Base-by-base conservation (phyloP, 1,139 yeast genomes). In the Protomyces arabidopsidicola region DNA sequence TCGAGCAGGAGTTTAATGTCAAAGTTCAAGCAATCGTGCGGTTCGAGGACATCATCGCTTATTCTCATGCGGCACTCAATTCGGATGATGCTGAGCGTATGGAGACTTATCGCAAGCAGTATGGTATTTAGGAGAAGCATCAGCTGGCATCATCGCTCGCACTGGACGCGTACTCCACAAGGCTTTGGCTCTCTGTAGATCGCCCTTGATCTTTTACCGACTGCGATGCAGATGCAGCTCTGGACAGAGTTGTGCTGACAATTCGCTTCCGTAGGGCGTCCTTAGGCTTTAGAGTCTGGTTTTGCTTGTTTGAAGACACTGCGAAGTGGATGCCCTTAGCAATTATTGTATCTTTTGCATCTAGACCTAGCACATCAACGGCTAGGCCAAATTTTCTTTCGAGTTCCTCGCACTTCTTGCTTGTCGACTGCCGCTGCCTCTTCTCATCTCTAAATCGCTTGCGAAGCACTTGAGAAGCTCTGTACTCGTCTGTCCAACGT, bases 1-100 rank as follows among this genome's bases (percentile, higher is more conserved):
- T 93, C 56, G 78, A 88, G 63, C 79, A 84, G 72, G 83, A 81
- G 72, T 87, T 86, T 73, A 81, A 81, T 48, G 88, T 91, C 65
- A 97, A 97, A 2, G 96, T 93, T 27, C 75, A 87, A 66, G 84
- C 89, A 63, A 91, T 93, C 71, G 90, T 91, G 55, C 80, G 84
- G 55, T 81, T 93, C 73, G 79, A 82, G 63, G 93, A 91, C 73
- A 86, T 93, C 69, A 82, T 90, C 68, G 75, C 78, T 53, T 85
- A 85, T 71, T 79, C 90, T 72, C 77, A 77, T 48, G 73, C 73
- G 59, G 73, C 75, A 84, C 64, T 68, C 36, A 64, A 67, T 14
- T 67, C 67, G 3, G 75, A 70, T 18, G 73, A 77, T 66, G 64
- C 74, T 52, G 67, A 69, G 51, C 71, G 72, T 58, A 73, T 77